These are phyloP conservation scores for Blastobotrys buckinghamii DNA, from an alignment of 1,139 yeast genomes.

Conservation along the genomic window DNA sequence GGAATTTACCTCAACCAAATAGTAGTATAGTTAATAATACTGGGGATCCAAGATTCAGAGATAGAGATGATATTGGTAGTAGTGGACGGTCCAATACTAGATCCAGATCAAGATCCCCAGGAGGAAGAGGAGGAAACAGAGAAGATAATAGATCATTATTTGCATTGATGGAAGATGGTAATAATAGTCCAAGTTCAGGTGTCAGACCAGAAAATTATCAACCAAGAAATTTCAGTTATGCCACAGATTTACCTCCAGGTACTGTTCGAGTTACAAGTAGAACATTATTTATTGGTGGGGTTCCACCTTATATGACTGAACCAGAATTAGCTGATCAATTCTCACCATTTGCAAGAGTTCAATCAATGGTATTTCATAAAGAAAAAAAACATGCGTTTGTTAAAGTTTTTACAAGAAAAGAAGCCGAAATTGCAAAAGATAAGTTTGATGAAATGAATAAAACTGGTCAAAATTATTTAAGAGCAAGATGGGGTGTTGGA, in stretches of 20 bases:
- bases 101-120: constrained; percentile 6
- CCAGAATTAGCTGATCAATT: constrained; percentile 52
- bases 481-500: constrained; percentile 98
- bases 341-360: constrained; percentile 91
- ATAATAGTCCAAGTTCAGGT: not conserved
- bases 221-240: constrained; percentile 43
- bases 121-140: not conserved
- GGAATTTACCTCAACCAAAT: constrained; percentile 9
- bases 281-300: constrained; percentile 91
- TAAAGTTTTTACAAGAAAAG: constrained; percentile 89
- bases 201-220: constrained; percentile 3
- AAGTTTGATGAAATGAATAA: constrained; percentile 47
- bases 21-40: too few relatives aligned
- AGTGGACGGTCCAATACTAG: constrained; percentile 5
- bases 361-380: constrained; percentile 77
- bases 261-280: constrained; percentile 79
- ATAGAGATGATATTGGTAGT: not conserved
- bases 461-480: constrained; percentile 49
- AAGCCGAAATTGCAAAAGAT: constrained; percentile 68
- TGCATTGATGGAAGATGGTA: constrained; percentile 1
- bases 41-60: constrained; percentile 2
- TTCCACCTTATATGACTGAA: constrained; percentile 78
- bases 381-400: constrained; percentile 95
- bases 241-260: constrained; percentile 69
- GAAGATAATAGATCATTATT: not conserved